These are phyloP conservation scores for Thyridium curvatum DNA, from an alignment of 2,329 filamentous ascomycete species.

Conservation along the genomic window DNA sequence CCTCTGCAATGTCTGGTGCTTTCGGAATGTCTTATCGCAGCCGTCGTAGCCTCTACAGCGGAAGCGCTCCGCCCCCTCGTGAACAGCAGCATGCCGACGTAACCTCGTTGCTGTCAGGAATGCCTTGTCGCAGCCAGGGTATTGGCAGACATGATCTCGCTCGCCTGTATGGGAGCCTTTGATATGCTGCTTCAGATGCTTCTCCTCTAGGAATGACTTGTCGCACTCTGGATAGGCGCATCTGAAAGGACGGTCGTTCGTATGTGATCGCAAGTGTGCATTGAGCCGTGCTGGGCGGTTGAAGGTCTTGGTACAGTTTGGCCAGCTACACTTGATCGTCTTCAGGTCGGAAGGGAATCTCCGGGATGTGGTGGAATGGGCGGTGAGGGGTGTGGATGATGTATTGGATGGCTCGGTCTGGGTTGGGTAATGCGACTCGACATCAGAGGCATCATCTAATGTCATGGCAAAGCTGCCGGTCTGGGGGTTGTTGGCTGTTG, in stretches of 20 bases:
- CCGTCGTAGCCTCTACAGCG: slow-evolving; percentile 63
- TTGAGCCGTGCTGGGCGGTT: slow-evolving; percentile 75
- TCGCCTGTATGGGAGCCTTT: slow-evolving; percentile 70
- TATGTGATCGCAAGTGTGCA: slow-evolving; percentile 79
- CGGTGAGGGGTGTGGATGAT: slow-evolving; percentile 8
- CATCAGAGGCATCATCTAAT: neutral
- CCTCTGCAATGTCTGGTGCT: slow-evolving; percentile 77
- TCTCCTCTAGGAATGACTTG: slow-evolving; percentile 81
- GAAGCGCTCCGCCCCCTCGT: slow-evolving; percentile 71
- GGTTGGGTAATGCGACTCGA: slow-evolving; percentile 2
- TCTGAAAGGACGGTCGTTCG: slow-evolving; percentile 72
- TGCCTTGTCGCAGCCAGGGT: slow-evolving; percentile 66
- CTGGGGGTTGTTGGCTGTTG: no score
- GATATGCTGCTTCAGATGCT: slow-evolving; percentile 80
- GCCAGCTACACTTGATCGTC: slow-evolving; percentile 68
- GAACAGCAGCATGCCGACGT: slow-evolving; percentile 69
- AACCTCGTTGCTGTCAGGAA: slow-evolving; percentile 78
- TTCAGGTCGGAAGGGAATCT: slow-evolving; percentile 65
- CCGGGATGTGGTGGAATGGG: slow-evolving; percentile 4
- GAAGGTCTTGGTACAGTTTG: slow-evolving; percentile 74
- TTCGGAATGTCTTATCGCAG: slow-evolving; percentile 76
- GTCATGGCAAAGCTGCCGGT: no score
- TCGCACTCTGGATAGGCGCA: slow-evolving; percentile 67
- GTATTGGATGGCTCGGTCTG: neutral
- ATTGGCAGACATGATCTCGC: slow-evolving; percentile 64